Evolutionary conservation across 495 filamentous ascomycete species (phyloP).

Genomic region (Penicillium bovifimosum): DNA sequence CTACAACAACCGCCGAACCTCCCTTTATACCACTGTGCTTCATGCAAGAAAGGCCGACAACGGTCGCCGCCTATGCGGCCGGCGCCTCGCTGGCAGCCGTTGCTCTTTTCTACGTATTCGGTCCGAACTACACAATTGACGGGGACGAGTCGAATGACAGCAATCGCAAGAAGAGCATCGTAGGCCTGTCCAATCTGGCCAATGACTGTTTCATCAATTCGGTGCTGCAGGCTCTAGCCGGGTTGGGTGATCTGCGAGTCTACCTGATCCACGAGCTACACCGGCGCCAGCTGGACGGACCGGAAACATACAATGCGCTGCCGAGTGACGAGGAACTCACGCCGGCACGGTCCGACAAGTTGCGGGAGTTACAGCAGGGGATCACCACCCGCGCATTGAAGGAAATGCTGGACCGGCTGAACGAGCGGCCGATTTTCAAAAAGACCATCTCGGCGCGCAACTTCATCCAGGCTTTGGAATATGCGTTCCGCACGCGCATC

Average conservation of each 20-base stretch:
- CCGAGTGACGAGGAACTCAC: conserved; percentile 41
- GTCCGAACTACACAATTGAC: conserved; percentile 90
- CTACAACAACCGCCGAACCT: conserved; percentile 9
- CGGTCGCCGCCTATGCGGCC: conserved; percentile 87
- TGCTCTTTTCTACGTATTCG: conserved; percentile 94
- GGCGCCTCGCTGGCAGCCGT: conserved; percentile 95
- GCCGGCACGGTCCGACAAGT: conserved; percentile 52
- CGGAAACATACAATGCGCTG: conserved; percentile 59
- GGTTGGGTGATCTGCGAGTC: conserved; percentile 80
- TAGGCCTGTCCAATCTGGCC: conserved; percentile 84
- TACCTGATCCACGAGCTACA: conserved; percentile 88
- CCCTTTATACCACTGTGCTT: conserved; percentile 13
- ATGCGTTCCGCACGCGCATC: conserved; percentile 81
- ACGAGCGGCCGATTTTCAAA: conserved; percentile 87
- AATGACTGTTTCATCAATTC: conserved; percentile 99
- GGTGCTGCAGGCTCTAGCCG: conserved; percentile 89
- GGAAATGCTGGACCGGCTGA: conserved; percentile 85
- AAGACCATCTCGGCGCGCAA: conserved; percentile 84
- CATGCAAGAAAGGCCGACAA: conserved; percentile 85
- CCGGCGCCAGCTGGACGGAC: conserved; percentile 69
- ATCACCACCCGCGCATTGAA: conserved; percentile 85
- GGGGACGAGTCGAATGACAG: conserved; percentile 57
- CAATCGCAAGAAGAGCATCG: conserved; percentile 76
- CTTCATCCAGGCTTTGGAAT: conserved; percentile 77
- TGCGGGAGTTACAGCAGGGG: conserved; percentile 70